Evolutionary conservation across 257 asterid species (phyloP).

Genomic region (Solanum pennellii): DNA sequence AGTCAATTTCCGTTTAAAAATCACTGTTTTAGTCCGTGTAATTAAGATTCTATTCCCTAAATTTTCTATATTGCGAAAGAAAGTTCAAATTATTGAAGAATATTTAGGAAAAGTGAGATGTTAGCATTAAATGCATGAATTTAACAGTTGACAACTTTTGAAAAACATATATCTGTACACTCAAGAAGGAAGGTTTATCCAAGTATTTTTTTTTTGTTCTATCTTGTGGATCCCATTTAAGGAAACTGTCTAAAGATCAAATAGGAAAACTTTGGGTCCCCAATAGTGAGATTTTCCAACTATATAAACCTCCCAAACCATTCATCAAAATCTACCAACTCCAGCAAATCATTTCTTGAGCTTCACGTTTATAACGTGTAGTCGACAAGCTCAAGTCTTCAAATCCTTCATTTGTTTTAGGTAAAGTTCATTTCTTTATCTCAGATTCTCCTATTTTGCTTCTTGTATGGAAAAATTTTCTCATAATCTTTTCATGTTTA

Average conservation of each 20-base stretch:
- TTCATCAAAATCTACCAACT: slow-evolving; percentile 21
- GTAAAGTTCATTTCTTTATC: neutral
- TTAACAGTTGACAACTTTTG: slow-evolving; percentile 4
- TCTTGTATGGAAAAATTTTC: neutral
- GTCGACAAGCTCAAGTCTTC: neutral
- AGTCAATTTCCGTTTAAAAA: neutral
- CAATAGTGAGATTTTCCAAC: slow-evolving; percentile 11
- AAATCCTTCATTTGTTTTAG: neutral
- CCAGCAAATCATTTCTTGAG: neutral
- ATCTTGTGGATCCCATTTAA: slow-evolving; percentile 23
- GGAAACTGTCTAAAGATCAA: slow-evolving; percentile 6
- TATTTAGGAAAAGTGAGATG: neutral
- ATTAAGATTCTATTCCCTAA: neutral
- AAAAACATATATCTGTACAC: slow-evolving; percentile 8
- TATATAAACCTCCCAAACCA: slow-evolving; percentile 41
- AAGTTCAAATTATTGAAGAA: neutral
- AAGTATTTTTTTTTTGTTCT: slow-evolving; percentile 11
- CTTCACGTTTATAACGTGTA: neutral
- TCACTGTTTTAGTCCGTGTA: neutral
- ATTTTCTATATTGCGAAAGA: neutral
- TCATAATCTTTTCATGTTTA: neutral
- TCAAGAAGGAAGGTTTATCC: slow-evolving; percentile 7
- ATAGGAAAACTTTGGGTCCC: slow-evolving; percentile 18
- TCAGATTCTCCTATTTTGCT: neutral
- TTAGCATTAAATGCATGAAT: slow-evolving; percentile 7